Conservation (phyloP, 495 filamentous ascomycete species). For the Penicillium lagena region DNA sequence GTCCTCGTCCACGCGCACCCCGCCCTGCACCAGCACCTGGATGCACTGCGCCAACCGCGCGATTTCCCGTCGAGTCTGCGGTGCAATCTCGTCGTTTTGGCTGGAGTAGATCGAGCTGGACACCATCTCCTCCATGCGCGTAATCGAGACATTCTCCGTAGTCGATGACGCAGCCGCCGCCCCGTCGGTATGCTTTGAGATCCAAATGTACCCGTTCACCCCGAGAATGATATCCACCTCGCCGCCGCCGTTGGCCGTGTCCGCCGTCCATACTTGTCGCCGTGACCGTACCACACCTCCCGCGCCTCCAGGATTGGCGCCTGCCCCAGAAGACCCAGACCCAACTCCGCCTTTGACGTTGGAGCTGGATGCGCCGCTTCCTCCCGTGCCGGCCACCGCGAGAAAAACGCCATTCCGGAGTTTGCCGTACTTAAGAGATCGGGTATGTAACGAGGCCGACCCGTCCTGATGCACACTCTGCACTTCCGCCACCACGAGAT, state of each 20-base stretch:
- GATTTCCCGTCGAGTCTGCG: constrained; percentile 80
- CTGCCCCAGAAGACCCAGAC: constrained; percentile 14
- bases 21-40: constrained; percentile 70
- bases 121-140: constrained; percentile 74
- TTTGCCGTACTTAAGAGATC: constrained; percentile 89
- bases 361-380: constrained; percentile 47
- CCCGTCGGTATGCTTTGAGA: constrained; percentile 65
- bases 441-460: constrained; percentile 78
- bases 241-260: constrained; percentile 60
- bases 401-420: constrained; percentile 87
- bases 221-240: constrained; percentile 83
- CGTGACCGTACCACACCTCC: constrained; percentile 73
- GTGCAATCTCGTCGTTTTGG: constrained; percentile 76
- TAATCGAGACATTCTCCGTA: constrained; percentile 56
- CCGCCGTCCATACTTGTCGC: constrained; percentile 80
- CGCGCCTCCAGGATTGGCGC: constrained; percentile 6
- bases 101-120: constrained; percentile 75
- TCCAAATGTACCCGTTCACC: constrained; percentile 95
- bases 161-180: constrained; percentile 43
- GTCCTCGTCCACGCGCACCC: constrained; percentile 84
- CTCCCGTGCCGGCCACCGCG: constrained; percentile 70
- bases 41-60: constrained; percentile 73
- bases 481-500: constrained; percentile 85
- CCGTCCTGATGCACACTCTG: constrained; percentile 79
- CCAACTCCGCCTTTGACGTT: constrained; percentile 25